Evolutionary conservation across 2,329 filamentous ascomycete species (phyloP).

Genomic region (Trichothecium roseum): DNA sequence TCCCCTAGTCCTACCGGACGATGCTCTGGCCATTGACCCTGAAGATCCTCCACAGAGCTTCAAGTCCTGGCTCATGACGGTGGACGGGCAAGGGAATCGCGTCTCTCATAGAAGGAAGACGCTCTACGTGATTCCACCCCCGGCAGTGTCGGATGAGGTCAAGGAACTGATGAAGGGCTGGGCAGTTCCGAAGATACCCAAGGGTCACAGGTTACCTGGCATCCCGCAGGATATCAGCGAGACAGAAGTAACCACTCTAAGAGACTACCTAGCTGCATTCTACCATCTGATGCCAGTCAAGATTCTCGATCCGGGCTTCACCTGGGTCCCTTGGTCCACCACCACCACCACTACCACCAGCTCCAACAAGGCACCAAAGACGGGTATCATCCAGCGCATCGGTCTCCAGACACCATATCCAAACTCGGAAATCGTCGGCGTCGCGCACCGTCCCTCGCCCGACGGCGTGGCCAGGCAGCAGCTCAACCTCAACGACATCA

Average conservation of each 20-base stretch:
- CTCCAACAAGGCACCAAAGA: too few species aligned
- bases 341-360: too few species aligned
- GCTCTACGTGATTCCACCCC: slow-evolving; percentile 43
- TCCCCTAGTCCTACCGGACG: slow-evolving; percentile 47
- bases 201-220: neutral
- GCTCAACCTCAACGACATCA: slow-evolving; percentile 49
- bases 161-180: slow-evolving; percentile 28
- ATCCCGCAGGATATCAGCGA: slow-evolving; percentile 17
- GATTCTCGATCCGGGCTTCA: slow-evolving; percentile 23
- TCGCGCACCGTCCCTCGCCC: slow-evolving; percentile 37
- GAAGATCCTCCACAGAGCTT: slow-evolving; percentile 40
- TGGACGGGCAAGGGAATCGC: slow-evolving; percentile 33
- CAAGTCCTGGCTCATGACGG: slow-evolving; percentile 32
- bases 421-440: slow-evolving; percentile 27
- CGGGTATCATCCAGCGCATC: slow-evolving; percentile 20
- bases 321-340: slow-evolving; percentile 41
- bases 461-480: slow-evolving; percentile 38
- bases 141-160: slow-evolving; percentile 24
- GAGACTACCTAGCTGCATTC: slow-evolving; percentile 33
- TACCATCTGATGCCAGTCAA: slow-evolving; percentile 46
- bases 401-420: slow-evolving; percentile 27
- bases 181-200: slow-evolving; percentile 18
- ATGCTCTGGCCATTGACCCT: slow-evolving; percentile 46
- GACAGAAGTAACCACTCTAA: too few species aligned
- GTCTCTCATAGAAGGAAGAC: slow-evolving; percentile 32